Base-by-base conservation (phyloP, 148 eudicot species). In the Drosera capensis region DNA sequence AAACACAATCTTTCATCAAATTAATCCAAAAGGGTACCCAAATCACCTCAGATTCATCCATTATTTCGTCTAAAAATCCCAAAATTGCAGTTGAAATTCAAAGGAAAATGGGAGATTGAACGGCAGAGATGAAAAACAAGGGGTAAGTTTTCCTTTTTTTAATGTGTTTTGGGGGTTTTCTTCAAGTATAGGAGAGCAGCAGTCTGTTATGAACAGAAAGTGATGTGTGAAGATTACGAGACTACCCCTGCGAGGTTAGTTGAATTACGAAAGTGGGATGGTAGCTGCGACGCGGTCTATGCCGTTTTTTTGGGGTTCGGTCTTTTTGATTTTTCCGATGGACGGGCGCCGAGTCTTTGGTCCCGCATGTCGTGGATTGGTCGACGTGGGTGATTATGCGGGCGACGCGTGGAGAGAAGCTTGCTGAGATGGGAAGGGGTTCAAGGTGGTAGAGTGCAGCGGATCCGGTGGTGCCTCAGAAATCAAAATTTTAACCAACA, bases 121-220 rank as follows among this genome's bases (percentile, higher is more conserved):
- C 22, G 3, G 19, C 35, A 25, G 28, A 45, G 49, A 28, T 26
- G 17, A 43, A 12, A 29, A 50, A 34, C n/a, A 23, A 24, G 24
- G 22, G 45, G 50, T 47, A 23, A 25, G 39, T 20, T 29, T 45
- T 40, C 54, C 47, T 51, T 44, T 46, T 57, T 56, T 45, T n/a
- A n/a, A n/a, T n/a, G n/a, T n/a, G n/a, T n/a, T n/a, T n/a, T n/a
- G n/a, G n/a, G n/a, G n/a, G n/a, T 58, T 45, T 37, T 54, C 47
- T 54, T 64, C 48, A 49, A 55, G 39, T n/a, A n/a, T n/a, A n/a
- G n/a, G n/a, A n/a, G n/a, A 56, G 63, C 50, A 52, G 63, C 68
- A 62, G 78, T 80, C 78, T 74, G 92, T 80, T 80, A 74, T 54
- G 75, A 80, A 80, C 80, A 62, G 75, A 80, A 73, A 52, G 51